Base-by-base conservation (phyloP, 2,329 filamentous ascomycete species). In the Penicillium sp. region DNA sequence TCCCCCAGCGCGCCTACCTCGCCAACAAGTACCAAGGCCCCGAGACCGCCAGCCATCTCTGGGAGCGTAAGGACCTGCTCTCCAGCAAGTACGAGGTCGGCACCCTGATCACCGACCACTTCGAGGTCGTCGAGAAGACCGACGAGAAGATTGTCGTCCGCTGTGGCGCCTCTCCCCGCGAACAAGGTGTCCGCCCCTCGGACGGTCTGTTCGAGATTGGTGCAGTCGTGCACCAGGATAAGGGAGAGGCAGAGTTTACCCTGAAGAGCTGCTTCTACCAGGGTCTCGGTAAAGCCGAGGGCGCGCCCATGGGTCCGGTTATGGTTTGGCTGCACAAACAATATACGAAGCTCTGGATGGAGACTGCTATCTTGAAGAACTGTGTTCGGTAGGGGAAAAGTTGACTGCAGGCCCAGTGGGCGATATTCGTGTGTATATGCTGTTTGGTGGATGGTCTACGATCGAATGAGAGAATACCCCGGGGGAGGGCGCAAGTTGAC, bases 171-270 rank as follows among this genome's bases (percentile, higher is more conserved):
- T 85, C 84, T 2, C 88, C 88, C 0, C 78, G 85, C 22, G 83
- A 83, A 46, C 77, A 76, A 46, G 82, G 78, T 0, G 80, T 84
- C 2, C 81, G 88, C 7, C 78, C 81, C 9, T 84, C 82, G 1
- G 88, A 91, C 67, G 88, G 88, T 0, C 76, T 90, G 27, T 89
- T 90, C 62, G 81, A 88, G 71, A 87, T 90, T 68, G 81, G 79
- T 18, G 87, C 86, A 4, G 78, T 79, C 13, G 75, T 89, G 16
- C 86, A 90, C 73, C 79, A 81, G 67, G 80, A 83, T 6, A 77
- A 82, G 36, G 82, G 81, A 13, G 82, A 86, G 60, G 88, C 83
- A 2, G 87, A 89, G 71, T 84, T 90, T 63, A 78, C 81, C 2
- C 75, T 91, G 55, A 90, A 89, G 81, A 88, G 84, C 75, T 80